Evolutionary conservation across 768 basidiomycete species (phyloP), one percentile per base, ranked within the genome.

Genomic region (Podaxis carcinomalis): DNA sequence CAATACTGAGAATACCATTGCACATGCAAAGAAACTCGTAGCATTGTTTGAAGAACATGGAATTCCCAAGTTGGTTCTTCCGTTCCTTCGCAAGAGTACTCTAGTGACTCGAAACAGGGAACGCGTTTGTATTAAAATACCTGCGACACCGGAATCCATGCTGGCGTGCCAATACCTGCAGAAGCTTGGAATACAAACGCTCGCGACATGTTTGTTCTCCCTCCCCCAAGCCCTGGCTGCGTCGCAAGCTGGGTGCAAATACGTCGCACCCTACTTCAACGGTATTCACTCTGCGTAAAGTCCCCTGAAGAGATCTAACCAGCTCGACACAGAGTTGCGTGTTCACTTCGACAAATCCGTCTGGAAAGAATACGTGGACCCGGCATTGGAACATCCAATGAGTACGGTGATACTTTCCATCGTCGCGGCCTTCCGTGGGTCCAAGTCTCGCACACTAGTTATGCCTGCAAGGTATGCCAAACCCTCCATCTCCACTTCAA

Each of bases 81-180:
- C 3, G 32, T 21, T 42, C 50, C 21, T 2, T 40, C n/a, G 57
- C 21, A 23, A 28, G 16, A 3, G 7, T 56, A 19, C 42, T 60
- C 21, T 28, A 9, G 19, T 14, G 14, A 35, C 21, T 27, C 46
- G n/a, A 27, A 13, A 42, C 16, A 78, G 79, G 64, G 72, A 76
- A 25, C 75, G 82, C 10, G 80, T 83, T 23, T 83, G 83, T 66
- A 81, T 87, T 70, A 87, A 86, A 68, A 82, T 87, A 44, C 84
- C 84, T 16, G 72, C 79, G 13, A 85, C 83, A 0, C 80, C 80
- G 2, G 79, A 83, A 62, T 78, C 79, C 5, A 70, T 84, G 47
- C 61, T 80, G 14, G 83, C 85, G 1, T 84, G 83, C 64, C 72
- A 72, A 25, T 65, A 75, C 25, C 77, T 84, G 27, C 71, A 77